These are phyloP conservation scores for Picea engelmannii DNA, from an alignment of 83 land plant genomes.

Conservation along the genomic window DNA sequence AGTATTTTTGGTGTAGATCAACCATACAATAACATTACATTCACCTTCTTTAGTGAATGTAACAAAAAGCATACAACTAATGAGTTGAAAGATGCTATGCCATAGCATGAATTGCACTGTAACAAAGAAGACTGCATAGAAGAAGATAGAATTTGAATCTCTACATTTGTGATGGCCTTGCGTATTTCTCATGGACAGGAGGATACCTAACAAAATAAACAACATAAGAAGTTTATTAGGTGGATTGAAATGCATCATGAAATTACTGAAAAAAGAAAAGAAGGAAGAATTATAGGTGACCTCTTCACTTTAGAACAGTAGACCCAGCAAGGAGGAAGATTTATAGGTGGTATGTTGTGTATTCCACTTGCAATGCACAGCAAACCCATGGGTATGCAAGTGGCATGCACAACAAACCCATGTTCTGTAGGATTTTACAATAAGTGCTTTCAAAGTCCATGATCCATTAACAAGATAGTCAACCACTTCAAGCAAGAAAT, in stretches of 20 bases:
- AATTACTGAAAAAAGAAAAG: neutral
- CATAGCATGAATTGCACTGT: constrained; percentile 48
- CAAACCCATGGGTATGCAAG: too few species aligned
- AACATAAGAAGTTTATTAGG: neutral
- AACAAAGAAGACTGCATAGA: constrained; percentile 87
- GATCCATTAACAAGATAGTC: too few species aligned
- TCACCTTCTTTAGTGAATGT: neutral
- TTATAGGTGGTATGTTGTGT: too few species aligned
- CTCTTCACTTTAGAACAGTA: neutral
- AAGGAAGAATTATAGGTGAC: neutral
- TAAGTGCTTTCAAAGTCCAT: too few species aligned
- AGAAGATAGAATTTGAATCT: constrained; percentile 81
- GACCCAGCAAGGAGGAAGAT: too few species aligned
- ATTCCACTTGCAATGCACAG: too few species aligned
- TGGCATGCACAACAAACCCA: too few species aligned
- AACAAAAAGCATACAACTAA: constrained; percentile 12
- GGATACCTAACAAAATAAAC: constrained; percentile 58
- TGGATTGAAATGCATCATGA: neutral
- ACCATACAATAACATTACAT: too few species aligned
- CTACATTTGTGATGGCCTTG: constrained; percentile 85
- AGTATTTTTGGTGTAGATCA: too few species aligned
- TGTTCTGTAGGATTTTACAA: too few species aligned
- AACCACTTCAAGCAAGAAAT: too few species aligned
- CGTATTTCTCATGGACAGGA: constrained; percentile 85
- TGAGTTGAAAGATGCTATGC: constrained; percentile 28